phyloP scores from a whole-genome alignment of 257 asterid genomes.

The Nicotiana sylvestris region DNA sequence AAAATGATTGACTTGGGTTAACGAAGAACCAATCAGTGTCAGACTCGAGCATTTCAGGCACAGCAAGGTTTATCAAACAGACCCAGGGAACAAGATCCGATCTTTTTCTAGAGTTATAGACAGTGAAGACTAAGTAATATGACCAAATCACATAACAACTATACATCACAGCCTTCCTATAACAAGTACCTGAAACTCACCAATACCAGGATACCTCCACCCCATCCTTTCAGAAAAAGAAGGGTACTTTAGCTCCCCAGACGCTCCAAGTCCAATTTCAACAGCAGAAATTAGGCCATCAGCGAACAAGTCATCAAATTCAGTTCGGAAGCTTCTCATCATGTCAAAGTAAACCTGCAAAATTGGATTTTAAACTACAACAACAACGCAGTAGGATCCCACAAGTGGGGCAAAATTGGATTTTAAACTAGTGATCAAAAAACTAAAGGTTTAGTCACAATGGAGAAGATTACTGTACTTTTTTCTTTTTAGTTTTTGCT shows the following conservation, averaged over 20 bases:
- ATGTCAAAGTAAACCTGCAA: constrained; percentile 71
- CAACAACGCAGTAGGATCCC: too few relatives aligned
- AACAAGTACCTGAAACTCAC: constrained; percentile 75
- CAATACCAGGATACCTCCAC: constrained; percentile 84
- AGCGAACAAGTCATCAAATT: constrained; percentile 58
- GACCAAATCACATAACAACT: neutral
- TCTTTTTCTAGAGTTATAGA: neutral
- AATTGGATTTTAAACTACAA: neutral
- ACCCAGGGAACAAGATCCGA: neutral
- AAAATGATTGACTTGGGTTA: neutral
- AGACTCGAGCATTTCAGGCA: neutral
- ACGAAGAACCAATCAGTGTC: neutral
- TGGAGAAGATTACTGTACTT: neutral
- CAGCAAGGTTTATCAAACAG: neutral
- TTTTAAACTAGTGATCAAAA: neutral
- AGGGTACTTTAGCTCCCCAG: constrained; percentile 76
- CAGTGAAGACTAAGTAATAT: neutral
- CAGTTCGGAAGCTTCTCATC: constrained; percentile 78
- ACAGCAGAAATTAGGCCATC: constrained; percentile 64
- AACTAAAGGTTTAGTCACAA: neutral
- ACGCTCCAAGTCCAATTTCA: constrained; percentile 72
- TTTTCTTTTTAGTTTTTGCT: neutral
- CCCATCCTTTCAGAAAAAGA: constrained; percentile 74
- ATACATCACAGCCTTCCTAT: neutral
- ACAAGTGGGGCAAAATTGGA: constrained; percentile 16